These are phyloP conservation scores for Gnaphalium uliginosum DNA, from an alignment of 129 eudicot species.

Conservation along the genomic window DNA sequence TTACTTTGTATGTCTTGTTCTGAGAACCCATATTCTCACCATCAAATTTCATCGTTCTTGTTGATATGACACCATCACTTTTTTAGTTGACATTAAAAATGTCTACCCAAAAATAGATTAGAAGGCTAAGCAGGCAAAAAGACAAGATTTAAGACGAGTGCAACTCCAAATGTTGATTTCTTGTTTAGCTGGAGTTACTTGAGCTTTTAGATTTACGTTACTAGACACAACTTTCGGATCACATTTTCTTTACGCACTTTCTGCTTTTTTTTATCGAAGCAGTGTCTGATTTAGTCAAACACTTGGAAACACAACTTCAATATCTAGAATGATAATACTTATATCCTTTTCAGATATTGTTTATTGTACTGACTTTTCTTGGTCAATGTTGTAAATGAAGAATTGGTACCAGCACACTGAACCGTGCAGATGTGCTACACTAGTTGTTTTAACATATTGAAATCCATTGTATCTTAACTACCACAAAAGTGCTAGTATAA, in stretches of 20 bases:
- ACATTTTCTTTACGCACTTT: not conserved
- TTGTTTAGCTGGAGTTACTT: not conserved
- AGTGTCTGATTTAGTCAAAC: too few relatives aligned
- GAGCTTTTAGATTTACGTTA: constrained; percentile 3
- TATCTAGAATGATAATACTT: too few relatives aligned
- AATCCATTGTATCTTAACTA: not conserved
- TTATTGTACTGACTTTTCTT: too few relatives aligned
- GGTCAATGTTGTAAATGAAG: too few relatives aligned
- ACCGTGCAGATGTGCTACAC: too few relatives aligned
- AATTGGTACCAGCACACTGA: too few relatives aligned
- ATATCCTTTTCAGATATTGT: too few relatives aligned
- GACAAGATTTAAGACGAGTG: constrained; percentile 14
- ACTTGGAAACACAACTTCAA: too few relatives aligned
- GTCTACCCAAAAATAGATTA: not conserved
- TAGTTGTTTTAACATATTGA: too few relatives aligned
- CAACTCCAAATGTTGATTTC: constrained; percentile 7
- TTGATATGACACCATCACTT: constrained; percentile 1
- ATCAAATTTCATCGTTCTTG: constrained; percentile 14
- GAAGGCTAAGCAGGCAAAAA: not conserved
- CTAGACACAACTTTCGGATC: not conserved
- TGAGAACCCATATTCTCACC: constrained; percentile 5
- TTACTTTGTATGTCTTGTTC: constrained; percentile 23
- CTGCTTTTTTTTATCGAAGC: not conserved
- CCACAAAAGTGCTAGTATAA: not conserved
- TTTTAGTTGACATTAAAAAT: constrained; percentile 11